Base-by-base conservation (phyloP, 805 yeast genomes). In the Lipomyces yamanashiensis region DNA sequence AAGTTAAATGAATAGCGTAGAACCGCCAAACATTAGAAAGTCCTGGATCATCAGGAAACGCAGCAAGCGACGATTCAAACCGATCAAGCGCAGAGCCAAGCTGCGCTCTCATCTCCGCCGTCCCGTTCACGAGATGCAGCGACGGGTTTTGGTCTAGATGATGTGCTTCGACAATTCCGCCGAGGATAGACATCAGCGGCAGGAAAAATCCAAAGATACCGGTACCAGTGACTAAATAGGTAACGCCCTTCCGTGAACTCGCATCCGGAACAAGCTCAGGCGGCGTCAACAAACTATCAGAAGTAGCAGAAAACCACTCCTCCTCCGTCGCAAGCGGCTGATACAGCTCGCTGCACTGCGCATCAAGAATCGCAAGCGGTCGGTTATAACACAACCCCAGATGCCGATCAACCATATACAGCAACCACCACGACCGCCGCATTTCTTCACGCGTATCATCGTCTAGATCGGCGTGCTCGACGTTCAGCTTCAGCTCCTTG, bases 341-440 rank as follows among this genome's bases (percentile, higher is more conserved):
- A 53, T 67, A 74, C 8, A 78, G 61, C 2, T 70, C 71, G 57
- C 64, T 59, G 37, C 75, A 73, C 54, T 75, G 78, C 6, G 71
- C 54, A 58, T 79, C 81, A 2, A 71, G 67, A 21, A 78, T 69
- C 1, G 73, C 63, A n/a, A 73, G 59, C 2, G 74, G 73, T 3
- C 74, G 65, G 58, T 77, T 78, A 67, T 77, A 77, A 55, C 79
- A 75, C 43, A 79, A 68, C 0, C 77, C 77, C 7, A 78, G 70
- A 62, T 78, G 74, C 40, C 80, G 71, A 66, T 79, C 82, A 19
- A 79, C 67, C 41, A 76, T 69, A 61, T 75, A 79, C 7, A 79
- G 66, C 7, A 75, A 72, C 81, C 81, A 78, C 81, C 81, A 79
- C 0, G 75, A 71, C 33, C 82, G 72, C n/a, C 80, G 71, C 65